Percentiles rank a stretch among this genome's conserved stretches.
Conservation (phyloP, 495 filamentous ascomycete species). For the Amorphotheca resinae region DNA sequence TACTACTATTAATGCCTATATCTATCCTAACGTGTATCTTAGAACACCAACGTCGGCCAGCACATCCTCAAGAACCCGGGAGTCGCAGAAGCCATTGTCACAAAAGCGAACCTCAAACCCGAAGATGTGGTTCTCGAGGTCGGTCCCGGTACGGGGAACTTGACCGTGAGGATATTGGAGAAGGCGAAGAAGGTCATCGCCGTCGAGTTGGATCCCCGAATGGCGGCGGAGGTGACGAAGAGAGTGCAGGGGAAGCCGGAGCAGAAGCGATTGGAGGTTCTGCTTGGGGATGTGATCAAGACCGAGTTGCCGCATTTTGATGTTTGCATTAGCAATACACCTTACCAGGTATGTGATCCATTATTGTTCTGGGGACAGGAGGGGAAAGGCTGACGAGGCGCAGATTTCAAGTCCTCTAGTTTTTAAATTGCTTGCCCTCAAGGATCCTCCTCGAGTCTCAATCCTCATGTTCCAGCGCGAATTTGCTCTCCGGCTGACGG, state of each 20-base stretch:
- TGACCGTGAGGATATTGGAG: slow-evolving; percentile 81
- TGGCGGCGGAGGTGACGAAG: slow-evolving; percentile 94
- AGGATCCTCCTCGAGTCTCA: slow-evolving; percentile 58
- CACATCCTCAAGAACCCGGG: slow-evolving; percentile 95
- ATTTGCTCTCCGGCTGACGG: slow-evolving; percentile 65
- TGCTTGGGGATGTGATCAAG: slow-evolving; percentile 92
- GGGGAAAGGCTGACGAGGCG: neutral
- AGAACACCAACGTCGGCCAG: slow-evolving; percentile 65
- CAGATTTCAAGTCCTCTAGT: slow-evolving; percentile 84
- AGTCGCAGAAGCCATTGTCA: slow-evolving; percentile 71
- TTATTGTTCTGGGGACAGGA: slow-evolving; percentile 7
- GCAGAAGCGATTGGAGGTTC: slow-evolving; percentile 67
- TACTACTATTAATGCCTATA: too few relatives aligned
- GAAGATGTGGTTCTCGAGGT: slow-evolving; percentile 54
- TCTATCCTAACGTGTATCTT: too few relatives aligned
- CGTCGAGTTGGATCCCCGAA: slow-evolving; percentile 88
- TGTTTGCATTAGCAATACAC: slow-evolving; percentile 88
- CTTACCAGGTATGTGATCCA: slow-evolving; percentile 51
- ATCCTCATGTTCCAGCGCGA: slow-evolving; percentile 86
- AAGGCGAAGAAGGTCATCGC: slow-evolving; percentile 79
- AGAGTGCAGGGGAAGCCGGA: slow-evolving; percentile 77
- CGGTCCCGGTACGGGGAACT: slow-evolving; percentile 64
- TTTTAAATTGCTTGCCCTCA: slow-evolving; percentile 75
- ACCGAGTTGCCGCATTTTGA: slow-evolving; percentile 76
- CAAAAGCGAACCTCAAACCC: slow-evolving; percentile 82